These are phyloP conservation scores for Neofusicoccum parvum DNA, from an alignment of 2,329 filamentous ascomycete genomes.

Conservation along the genomic window DNA sequence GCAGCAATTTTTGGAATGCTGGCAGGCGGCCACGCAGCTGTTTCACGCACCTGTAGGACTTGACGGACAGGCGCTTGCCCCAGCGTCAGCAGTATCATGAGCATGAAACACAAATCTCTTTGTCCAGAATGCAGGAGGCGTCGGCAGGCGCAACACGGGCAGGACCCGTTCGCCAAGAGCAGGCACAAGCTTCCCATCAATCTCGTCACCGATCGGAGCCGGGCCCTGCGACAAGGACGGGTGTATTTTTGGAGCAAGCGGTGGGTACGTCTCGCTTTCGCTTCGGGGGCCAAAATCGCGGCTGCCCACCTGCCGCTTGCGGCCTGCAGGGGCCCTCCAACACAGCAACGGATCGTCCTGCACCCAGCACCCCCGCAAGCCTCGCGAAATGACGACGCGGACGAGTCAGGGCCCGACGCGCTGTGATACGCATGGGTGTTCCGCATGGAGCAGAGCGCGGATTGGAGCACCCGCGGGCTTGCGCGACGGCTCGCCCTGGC, in stretches of 20 bases:
- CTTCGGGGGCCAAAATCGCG: neutral
- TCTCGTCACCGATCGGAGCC: constrained; percentile 7
- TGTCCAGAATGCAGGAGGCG: neutral
- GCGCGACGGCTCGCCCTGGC: constrained; percentile 2
- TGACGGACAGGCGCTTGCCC: neutral
- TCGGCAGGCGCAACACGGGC: neutral
- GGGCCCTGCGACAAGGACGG: neutral
- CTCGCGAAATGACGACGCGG: constrained; percentile 8
- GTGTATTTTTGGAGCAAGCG: constrained; percentile 15
- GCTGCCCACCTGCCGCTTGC: constrained; percentile 5
- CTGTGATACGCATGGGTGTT: neutral
- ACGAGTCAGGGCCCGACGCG: neutral
- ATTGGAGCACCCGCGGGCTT: neutral
- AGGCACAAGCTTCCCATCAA: neutral
- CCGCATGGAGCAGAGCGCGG: neutral
- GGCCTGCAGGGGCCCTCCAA: neutral
- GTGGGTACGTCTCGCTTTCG: constrained; percentile 19
- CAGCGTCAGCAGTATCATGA: neutral
- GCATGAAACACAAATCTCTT: neutral
- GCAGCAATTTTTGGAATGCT: constrained; percentile 8
- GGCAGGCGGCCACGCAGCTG: neutral
- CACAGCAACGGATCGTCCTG: neutral
- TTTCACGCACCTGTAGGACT: neutral
- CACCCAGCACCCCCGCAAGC: neutral
- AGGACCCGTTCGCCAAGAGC: neutral